phyloP scores from a whole-genome alignment of 192 early-diverging fungal species.

The Oehlia diaphana region DNA sequence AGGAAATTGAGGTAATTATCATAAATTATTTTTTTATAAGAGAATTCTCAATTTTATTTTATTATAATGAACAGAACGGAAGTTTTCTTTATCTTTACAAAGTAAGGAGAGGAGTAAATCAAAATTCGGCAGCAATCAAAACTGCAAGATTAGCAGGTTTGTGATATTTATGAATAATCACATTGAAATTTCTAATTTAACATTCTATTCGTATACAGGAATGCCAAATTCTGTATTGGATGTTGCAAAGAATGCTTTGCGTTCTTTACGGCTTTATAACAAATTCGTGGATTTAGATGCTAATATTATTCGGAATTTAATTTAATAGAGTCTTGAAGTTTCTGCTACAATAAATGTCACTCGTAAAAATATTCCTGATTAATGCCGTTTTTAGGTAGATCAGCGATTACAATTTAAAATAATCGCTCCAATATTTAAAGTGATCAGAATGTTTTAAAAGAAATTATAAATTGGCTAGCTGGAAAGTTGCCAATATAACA shows the following conservation, averaged over 20 bases:
- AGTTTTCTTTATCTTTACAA: conserved; percentile 21
- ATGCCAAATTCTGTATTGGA: conserved; percentile 16
- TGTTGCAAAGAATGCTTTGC: conserved; percentile 1
- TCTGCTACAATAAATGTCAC: too few species aligned
- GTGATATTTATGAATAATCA: not conserved
- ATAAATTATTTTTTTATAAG: not conserved
- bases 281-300: not conserved
- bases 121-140: conserved; percentile 22
- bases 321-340: not conserved
- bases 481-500: too few species aligned
- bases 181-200: not conserved
- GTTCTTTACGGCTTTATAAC: not conserved
- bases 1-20: conserved; percentile 25
- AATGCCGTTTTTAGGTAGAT: too few species aligned
- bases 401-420: too few species aligned
- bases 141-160: conserved; percentile 20
- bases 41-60: not conserved
- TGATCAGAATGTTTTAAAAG: too few species aligned
- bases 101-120: conserved; percentile 13
- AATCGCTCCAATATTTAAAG: too few species aligned
- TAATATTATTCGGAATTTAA: not conserved
- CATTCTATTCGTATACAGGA: not conserved
- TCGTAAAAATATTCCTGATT: too few species aligned
- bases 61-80: conserved; percentile 15
- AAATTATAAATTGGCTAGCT: too few species aligned